Evolutionary conservation across 768 basidiomycete species (phyloP).

Genomic region (Pulveroboletus sp.): DNA sequence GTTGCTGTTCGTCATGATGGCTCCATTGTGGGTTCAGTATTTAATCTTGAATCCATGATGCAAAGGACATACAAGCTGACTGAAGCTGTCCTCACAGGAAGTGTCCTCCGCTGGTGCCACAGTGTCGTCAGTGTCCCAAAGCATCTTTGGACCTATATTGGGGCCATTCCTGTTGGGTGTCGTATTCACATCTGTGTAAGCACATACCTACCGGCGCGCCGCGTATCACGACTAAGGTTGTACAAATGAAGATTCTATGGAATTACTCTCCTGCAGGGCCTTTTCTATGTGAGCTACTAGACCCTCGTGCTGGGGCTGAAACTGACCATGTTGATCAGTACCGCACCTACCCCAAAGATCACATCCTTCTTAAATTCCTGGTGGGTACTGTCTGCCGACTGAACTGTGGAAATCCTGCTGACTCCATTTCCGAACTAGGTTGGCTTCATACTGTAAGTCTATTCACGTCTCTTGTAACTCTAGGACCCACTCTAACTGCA

Average conservation of each 20-base stretch:
- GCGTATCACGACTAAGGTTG: neutral
- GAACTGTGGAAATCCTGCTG: neutral
- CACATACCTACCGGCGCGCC: neutral
- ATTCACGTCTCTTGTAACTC: neutral
- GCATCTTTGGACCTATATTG: neutral
- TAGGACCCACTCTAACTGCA: neutral
- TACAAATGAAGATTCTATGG: neutral
- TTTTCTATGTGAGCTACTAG: neutral
- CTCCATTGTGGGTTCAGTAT: too few species aligned
- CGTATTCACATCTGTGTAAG: neutral
- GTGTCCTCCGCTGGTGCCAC: neutral
- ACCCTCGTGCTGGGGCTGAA: neutral
- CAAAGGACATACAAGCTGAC: too few species aligned
- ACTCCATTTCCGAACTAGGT: neutral
- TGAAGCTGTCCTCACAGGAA: neutral
- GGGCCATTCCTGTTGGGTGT: neutral
- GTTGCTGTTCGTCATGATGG: too few species aligned
- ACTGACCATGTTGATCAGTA: neutral
- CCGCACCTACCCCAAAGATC: neutral
- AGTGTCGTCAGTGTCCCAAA: too few species aligned
- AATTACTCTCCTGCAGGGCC: neutral
- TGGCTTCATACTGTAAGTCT: neutral
- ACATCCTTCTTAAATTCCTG: neutral
- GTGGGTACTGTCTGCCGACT: neutral
- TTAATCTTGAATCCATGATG: too few species aligned